Percentiles rank a stretch among this genome's conserved stretches.
Conservation (phyloP, 306 rosid genomes). For the Cucurbita argyrosperma region DNA sequence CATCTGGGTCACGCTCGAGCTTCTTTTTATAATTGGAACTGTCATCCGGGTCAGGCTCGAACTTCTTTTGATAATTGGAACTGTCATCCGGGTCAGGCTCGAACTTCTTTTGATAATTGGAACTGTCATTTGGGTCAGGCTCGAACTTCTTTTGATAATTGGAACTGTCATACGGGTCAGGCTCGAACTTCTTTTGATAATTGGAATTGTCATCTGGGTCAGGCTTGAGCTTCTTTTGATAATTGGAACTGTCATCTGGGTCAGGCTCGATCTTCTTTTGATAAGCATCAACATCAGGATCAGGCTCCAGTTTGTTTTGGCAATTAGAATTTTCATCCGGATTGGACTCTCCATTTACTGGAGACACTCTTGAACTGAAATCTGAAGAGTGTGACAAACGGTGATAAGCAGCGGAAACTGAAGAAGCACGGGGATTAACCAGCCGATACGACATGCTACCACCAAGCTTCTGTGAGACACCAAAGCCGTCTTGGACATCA, state of each 20-base stretch:
- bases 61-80: constrained; percentile 12
- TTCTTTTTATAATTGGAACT: constrained; percentile 13
- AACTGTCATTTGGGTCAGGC: constrained; percentile 24
- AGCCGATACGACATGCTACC: constrained; percentile 40
- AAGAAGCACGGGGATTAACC: constrained; percentile 47
- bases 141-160: not conserved
- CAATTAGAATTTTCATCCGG: constrained; percentile 21
- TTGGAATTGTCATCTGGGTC: constrained; percentile 28
- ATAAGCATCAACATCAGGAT: constrained; percentile 26
- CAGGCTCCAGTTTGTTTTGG: constrained; percentile 37
- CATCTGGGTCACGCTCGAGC: constrained; percentile 41
- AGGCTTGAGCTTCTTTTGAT: constrained; percentile 32
- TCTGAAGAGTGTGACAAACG: constrained; percentile 32
- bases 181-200: constrained; percentile 28
- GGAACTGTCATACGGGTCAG: constrained; percentile 34
- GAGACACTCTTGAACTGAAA: constrained; percentile 20
- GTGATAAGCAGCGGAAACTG: constrained; percentile 66
- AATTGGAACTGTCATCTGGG: constrained; percentile 22
- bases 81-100: too few relatives aligned
- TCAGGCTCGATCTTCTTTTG: constrained; percentile 40
- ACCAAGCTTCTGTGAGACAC: constrained; percentile 62
- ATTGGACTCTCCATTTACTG: constrained; percentile 29
- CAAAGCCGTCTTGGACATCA: constrained; percentile 18
- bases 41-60: constrained; percentile 48
- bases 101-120: too few relatives aligned